A percentile compares a stretch with the other conserved stretches of the same genome.
phyloP scores from a whole-genome alignment of 306 rosid genomes.

The Oemleria cerasiformis region DNA sequence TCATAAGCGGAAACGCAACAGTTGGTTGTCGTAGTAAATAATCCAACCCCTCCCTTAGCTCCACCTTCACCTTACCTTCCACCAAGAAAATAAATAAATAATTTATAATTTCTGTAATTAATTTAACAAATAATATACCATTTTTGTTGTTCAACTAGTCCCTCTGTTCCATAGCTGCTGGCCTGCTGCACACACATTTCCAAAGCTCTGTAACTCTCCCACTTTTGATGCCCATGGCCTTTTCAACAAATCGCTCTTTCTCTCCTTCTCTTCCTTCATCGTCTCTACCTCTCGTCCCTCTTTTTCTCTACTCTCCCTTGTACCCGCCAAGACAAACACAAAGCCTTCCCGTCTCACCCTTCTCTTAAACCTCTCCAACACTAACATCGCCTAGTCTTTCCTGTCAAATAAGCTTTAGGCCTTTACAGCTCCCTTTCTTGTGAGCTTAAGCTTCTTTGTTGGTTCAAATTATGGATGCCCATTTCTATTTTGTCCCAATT shows the following conservation, averaged over 20 bases:
- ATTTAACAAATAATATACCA: background rate
- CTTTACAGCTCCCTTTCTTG: background rate
- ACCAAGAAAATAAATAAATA: background rate
- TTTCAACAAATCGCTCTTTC: constrained; percentile 25
- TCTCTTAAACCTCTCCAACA: constrained; percentile 19
- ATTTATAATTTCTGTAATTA: background rate
- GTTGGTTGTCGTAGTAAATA: background rate
- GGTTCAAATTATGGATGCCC: constrained; percentile 32
- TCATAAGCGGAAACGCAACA: background rate
- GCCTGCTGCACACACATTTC: constrained; percentile 20
- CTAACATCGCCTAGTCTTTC: constrained; percentile 22
- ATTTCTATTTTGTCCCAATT: constrained; percentile 33
- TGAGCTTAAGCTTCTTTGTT: constrained; percentile 17
- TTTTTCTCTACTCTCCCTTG: constrained; percentile 22
- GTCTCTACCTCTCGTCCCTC: constrained; percentile 18
- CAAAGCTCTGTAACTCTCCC: constrained; percentile 49
- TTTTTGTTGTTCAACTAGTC: constrained; percentile 16
- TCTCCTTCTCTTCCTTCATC: constrained; percentile 30
- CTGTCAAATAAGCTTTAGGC: background rate
- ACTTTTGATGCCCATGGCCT: constrained; percentile 47
- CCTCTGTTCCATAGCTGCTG: constrained; percentile 12
- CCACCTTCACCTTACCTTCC: background rate
- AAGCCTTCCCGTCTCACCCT: constrained; percentile 18
- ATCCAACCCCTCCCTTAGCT: background rate
- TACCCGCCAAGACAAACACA: constrained; percentile 25